Conservation (phyloP, 2,329 filamentous ascomycete genomes). For the Aspergillus pseudotamarii region DNA sequence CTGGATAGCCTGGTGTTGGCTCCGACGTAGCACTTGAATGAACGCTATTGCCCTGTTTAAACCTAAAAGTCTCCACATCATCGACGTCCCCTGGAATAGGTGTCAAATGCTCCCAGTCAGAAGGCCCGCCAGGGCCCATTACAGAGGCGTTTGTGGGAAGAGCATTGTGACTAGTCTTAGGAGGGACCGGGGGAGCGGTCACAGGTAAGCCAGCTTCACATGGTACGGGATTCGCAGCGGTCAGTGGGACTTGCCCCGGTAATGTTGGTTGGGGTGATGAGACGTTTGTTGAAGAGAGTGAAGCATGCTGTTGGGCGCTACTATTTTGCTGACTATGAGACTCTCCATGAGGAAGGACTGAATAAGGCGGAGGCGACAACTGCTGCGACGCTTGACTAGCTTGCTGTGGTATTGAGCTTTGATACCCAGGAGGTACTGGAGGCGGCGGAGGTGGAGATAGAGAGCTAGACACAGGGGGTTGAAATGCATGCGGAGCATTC, state of each 20-base stretch:
- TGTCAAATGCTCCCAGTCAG: slow-evolving; percentile 52
- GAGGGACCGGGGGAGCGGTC: slow-evolving; percentile 26
- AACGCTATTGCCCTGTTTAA: slow-evolving; percentile 16
- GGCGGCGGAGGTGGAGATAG: slow-evolving; percentile 35
- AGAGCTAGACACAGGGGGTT: slow-evolving; percentile 22
- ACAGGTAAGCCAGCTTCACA: slow-evolving; percentile 4
- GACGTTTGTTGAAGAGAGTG: background rate
- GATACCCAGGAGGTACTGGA: slow-evolving; percentile 39
- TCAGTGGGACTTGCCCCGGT: background rate
- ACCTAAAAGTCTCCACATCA: slow-evolving; percentile 32
- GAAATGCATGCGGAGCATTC: slow-evolving; percentile 26
- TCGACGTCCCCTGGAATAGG: slow-evolving; percentile 41
- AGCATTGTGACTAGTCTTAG: slow-evolving; percentile 24
- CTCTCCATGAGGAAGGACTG: slow-evolving; percentile 28
- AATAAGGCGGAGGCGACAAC: slow-evolving; percentile 32
- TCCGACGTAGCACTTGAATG: slow-evolving; percentile 12
- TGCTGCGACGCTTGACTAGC: slow-evolving; percentile 29
- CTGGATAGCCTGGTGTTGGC: slow-evolving; percentile 17
- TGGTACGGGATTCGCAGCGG: background rate
- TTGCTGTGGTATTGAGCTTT: slow-evolving; percentile 32
- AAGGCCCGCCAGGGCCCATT: slow-evolving; percentile 46
- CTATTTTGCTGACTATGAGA: slow-evolving; percentile 1
- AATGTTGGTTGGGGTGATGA: slow-evolving; percentile 8
- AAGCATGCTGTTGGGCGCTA: slow-evolving; percentile 8
- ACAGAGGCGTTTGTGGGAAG: slow-evolving; percentile 36